Evolutionary conservation across 2,329 filamentous ascomycete genomes (phyloP), one percentile per base, ranked within the genome.

Genomic region (Aspergillus sojae): DNA sequence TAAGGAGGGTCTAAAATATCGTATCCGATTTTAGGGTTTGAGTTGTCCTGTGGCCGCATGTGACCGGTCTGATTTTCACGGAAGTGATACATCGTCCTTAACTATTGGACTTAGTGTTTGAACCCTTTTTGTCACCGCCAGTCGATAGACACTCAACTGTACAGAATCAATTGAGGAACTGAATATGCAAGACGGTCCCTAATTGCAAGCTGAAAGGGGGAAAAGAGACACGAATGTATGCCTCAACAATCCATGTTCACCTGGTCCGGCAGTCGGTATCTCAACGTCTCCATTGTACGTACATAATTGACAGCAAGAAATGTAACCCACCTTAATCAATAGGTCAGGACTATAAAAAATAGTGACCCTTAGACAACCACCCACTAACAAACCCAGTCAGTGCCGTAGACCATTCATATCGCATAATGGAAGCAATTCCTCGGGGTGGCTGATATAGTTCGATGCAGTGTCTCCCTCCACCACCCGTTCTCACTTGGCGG

Each of bases 361-460:
- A 28, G 7, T 36, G 34, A 16, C 34, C 14, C 34, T 36, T 5
- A 7, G 34, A 16, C 23, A 50, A 48, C 26, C 30, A 6, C 11
- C 30, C 28, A 53, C 28, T 36, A 54, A 36, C 21, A 36, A 54
- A 54, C 30, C 52, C 52, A 16, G 30, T 36, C 32, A 16, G 52
- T 32, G 10, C 7, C 3, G 14, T 34, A n/a, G 30, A 16, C 52
- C 52, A 54, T 54, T 54, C 32, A 36, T 23, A 26, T 54, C 32
- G 32, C 52, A 19, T 9, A 23, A 54, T 26, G 5, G 9, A 16
- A 11, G 10, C 14, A 53, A 32, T 32, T 19, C 11, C 52, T 39
- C 52, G 30, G 52, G n/a, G 52, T 54, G 52, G 52, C 52, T 54
- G 52, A 36, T 16, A 54, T 54, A 54, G 52, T 54, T 26, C 6